Evolutionary conservation across 2,329 filamentous ascomycete genomes (phyloP).

Genomic region (Massarina eburnea): DNA sequence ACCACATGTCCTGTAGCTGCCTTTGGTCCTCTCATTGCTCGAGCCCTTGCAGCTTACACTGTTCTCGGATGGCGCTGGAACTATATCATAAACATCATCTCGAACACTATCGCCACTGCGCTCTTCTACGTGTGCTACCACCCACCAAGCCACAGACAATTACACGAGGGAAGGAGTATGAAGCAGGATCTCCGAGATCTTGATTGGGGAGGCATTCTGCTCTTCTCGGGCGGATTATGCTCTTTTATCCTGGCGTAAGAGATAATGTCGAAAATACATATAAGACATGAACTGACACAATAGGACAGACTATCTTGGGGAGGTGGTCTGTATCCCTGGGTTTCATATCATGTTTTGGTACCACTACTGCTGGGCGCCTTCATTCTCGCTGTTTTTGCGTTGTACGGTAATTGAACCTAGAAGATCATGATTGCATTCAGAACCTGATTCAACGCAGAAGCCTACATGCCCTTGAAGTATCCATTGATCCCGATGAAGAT

Average conservation of each 20-base stretch:
- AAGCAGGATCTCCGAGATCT: constrained; percentile 13
- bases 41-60: constrained; percentile 8
- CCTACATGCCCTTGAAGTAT: constrained; percentile 16
- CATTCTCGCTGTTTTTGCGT: constrained; percentile 13
- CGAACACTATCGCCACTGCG: constrained; percentile 9
- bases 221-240: constrained; percentile 11
- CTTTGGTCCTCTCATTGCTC: constrained; percentile 14
- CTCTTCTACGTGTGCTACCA: constrained; percentile 18
- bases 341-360: constrained; percentile 13
- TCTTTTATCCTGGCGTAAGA: constrained; percentile 12
- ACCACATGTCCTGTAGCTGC: constrained; percentile 13
- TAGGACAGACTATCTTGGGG: constrained; percentile 17
- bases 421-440: background rate
- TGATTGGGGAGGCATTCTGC: constrained; percentile 16
- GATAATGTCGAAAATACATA: too few relatives aligned
- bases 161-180: constrained; percentile 12
- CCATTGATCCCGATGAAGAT: constrained; percentile 14
- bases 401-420: constrained; percentile 12
- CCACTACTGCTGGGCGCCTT: constrained; percentile 15
- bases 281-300: too few relatives aligned
- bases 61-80: constrained; percentile 15
- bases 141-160: constrained; percentile 12
- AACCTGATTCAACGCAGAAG: constrained; percentile 7
- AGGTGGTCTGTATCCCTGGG: constrained; percentile 16
- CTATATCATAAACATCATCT: constrained; percentile 14